phyloP scores from a whole-genome alignment of 495 filamentous ascomycete genomes.

The Xylaria bambusicola region DNA sequence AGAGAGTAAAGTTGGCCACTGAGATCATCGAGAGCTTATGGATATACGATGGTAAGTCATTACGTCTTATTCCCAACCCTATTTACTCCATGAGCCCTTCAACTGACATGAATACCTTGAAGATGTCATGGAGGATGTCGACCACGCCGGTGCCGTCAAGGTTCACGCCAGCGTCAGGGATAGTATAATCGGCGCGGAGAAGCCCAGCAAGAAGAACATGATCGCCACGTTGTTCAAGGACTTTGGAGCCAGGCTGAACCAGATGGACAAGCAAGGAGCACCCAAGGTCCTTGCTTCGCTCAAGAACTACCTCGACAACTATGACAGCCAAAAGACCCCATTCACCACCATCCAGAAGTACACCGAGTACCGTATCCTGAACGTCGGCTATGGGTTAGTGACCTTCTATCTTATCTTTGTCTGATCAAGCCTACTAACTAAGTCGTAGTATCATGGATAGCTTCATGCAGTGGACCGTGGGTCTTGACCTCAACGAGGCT shows the following conservation, averaged over 20 bases:
- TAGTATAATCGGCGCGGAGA: slow-evolving; percentile 4
- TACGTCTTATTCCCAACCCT: background rate
- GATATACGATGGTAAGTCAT: slow-evolving; percentile 20
- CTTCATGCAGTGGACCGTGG: slow-evolving; percentile 23
- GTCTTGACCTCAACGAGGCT: slow-evolving; percentile 16
- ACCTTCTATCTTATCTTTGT: background rate
- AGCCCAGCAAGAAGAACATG: slow-evolving; percentile 14
- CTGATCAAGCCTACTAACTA: background rate
- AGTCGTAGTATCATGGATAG: slow-evolving; percentile 17
- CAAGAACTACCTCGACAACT: slow-evolving; percentile 20
- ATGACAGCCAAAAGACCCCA: slow-evolving; percentile 21
- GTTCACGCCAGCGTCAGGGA: slow-evolving; percentile 19
- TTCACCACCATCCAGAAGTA: slow-evolving; percentile 20
- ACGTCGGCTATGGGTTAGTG: slow-evolving; percentile 20
- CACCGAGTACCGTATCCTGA: slow-evolving; percentile 20
- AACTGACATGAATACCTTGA: background rate
- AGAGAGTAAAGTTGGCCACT: slow-evolving; percentile 19
- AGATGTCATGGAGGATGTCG: slow-evolving; percentile 22
- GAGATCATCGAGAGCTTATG: slow-evolving; percentile 22
- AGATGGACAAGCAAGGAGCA: slow-evolving; percentile 19
- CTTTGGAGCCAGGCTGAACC: slow-evolving; percentile 14
- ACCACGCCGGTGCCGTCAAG: slow-evolving; percentile 15
- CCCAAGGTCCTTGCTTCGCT: slow-evolving; percentile 13
- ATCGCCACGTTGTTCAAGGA: slow-evolving; percentile 12
- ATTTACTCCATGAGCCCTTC: background rate